These are phyloP conservation scores for Achaetomium macrosporum DNA, from an alignment of 2,329 filamentous ascomycete species.

Conservation along the genomic window DNA sequence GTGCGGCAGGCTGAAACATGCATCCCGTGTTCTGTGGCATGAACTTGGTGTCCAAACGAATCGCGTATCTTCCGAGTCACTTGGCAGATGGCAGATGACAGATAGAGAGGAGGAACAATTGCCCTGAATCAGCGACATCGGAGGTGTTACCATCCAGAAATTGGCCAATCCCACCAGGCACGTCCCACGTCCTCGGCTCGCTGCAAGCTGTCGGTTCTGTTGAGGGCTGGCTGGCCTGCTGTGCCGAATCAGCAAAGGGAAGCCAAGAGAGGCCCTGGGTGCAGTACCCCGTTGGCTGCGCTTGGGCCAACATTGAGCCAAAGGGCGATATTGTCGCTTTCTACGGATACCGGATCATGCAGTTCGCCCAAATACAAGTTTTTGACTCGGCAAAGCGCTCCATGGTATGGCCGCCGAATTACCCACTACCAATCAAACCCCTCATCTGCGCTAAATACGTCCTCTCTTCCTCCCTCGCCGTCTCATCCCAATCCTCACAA, in stretches of 20 bases:
- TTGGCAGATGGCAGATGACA: not conserved
- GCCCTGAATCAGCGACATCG: not conserved
- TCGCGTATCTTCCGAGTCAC: not conserved
- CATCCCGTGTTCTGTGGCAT: not conserved
- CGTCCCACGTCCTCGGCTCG: no score
- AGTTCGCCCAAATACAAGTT: no score
- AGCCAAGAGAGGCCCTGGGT: not conserved
- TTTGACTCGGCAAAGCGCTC: no score
- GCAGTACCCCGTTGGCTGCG: not conserved
- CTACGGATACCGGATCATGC: no score
- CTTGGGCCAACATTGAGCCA: slow-evolving; percentile 1
- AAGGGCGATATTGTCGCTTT: no score
- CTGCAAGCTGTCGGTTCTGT: not conserved
- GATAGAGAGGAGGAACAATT: no score
- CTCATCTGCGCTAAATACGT: slow-evolving; percentile 5
- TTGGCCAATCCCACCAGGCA: no score
- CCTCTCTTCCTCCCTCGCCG: slow-evolving; percentile 1
- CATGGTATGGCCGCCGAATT: not conserved
- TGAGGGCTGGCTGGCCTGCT: not conserved
- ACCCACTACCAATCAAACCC: not conserved
- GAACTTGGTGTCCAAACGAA: not conserved
- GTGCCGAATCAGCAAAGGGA: no score
- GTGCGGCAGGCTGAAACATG: slow-evolving; percentile 3
- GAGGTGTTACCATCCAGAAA: not conserved
- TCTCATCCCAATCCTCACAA: not conserved